phyloP scores from a whole-genome alignment of 1,284 basidiomycete genomes.

The Lentinula novae-zelandiae region DNA sequence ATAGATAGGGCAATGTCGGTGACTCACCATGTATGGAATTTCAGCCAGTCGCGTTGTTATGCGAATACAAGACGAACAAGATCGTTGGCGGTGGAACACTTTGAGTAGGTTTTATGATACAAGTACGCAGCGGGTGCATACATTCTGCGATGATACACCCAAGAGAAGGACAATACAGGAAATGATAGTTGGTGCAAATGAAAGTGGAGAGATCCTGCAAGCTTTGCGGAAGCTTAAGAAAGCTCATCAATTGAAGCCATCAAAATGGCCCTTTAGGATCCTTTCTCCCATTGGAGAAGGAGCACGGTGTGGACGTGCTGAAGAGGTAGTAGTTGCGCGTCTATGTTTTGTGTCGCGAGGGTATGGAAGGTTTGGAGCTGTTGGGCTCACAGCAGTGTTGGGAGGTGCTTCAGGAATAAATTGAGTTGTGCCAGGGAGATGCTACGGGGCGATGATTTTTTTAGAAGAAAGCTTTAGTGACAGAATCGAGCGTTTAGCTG shows the following conservation, averaged over 20 bases:
- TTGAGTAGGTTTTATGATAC: not conserved
- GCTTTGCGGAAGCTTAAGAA: not conserved
- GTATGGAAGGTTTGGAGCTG: conserved; percentile 22
- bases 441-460: conserved; percentile 9
- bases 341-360: conserved; percentile 39
- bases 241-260: conserved; percentile 62
- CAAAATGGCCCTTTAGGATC: conserved; percentile 80
- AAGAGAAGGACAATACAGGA: conserved; percentile 8
- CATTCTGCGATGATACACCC: conserved; percentile 26
- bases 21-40: not conserved
- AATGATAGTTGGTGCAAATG: conserved; percentile 12
- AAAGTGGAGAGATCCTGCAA: not conserved
- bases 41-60: not conserved
- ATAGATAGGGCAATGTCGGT: not conserved
- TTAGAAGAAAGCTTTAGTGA: conserved; percentile 12
- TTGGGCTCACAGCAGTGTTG: conserved; percentile 35
- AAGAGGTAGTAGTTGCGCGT: conserved; percentile 53
- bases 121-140: conserved; percentile 32
- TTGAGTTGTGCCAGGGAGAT: conserved; percentile 13
- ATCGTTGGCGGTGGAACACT: not conserved
- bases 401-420: conserved; percentile 45
- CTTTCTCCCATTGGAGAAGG: conserved; percentile 85
- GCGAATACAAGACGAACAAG: not conserved
- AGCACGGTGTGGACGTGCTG: conserved; percentile 52
- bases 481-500: conserved; percentile 21